A percentile compares a stretch with the other conserved stretches of the same genome.
Evolutionary conservation across 106 monocot species (phyloP).

Genomic region (Cymbidium sinense): DNA sequence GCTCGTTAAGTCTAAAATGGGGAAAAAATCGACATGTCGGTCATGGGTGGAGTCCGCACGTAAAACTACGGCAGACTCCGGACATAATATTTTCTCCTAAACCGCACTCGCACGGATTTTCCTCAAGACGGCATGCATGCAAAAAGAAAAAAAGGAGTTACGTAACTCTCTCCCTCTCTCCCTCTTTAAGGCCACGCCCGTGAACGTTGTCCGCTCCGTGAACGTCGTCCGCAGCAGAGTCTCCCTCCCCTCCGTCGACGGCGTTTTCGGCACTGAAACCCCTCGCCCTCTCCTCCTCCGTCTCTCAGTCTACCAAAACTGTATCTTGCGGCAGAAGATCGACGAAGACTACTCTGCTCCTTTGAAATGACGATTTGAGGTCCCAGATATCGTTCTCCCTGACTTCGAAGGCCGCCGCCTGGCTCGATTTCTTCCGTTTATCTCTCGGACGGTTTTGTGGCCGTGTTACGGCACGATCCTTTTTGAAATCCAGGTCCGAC

Average conservation of each 20-base stretch:
- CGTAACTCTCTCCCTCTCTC: too few species aligned
- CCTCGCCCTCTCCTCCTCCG: slow-evolving; percentile 45
- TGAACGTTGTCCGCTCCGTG: too few species aligned
- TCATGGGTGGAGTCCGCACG: too few species aligned
- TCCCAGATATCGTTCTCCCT: slow-evolving; percentile 80
- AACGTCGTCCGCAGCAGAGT: too few species aligned
- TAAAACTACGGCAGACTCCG: too few species aligned
- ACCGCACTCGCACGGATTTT: too few species aligned
- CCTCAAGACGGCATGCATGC: too few species aligned
- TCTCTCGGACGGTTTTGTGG: slow-evolving; percentile 54
- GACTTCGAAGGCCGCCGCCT: slow-evolving; percentile 64
- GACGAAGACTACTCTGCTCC: slow-evolving; percentile 64
- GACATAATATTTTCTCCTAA: too few species aligned
- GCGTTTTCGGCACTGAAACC: slow-evolving; percentile 1
- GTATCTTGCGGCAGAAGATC: slow-evolving; percentile 76
- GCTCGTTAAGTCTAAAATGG: too few species aligned
- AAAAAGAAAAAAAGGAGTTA: too few species aligned
- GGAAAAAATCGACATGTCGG: too few species aligned
- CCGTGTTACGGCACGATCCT: slow-evolving; percentile 68
- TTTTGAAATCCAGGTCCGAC: slow-evolving; percentile 69
- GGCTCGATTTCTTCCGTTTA: slow-evolving; percentile 33
- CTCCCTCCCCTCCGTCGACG: slow-evolving; percentile 8
- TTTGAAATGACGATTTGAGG: slow-evolving; percentile 55
- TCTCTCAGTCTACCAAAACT: slow-evolving; percentile 61
- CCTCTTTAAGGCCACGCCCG: too few species aligned